A percentile compares a stretch with the other conserved stretches of the same genome.
Evolutionary conservation across 768 basidiomycete genomes (phyloP).

Genomic region (Pisolithus sp.): DNA sequence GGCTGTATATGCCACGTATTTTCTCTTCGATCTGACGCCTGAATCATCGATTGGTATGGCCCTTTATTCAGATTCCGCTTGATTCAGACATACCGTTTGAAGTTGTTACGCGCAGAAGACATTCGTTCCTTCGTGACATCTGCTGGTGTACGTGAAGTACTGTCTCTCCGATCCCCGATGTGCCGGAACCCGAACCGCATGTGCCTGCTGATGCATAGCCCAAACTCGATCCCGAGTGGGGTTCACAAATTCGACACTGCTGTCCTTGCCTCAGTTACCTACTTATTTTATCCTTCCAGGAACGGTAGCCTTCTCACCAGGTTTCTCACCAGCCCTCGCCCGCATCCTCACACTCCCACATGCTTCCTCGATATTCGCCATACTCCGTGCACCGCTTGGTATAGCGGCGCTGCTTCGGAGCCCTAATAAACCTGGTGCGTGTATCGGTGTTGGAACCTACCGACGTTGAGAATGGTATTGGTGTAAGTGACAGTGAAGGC

Average conservation of each 20-base stretch:
- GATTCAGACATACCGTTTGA: conserved; percentile 15
- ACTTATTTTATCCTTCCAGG: not conserved
- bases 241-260: no score
- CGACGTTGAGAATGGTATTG: conserved; percentile 18
- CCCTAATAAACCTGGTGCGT: conserved; percentile 34
- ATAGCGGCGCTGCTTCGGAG: conserved; percentile 36
- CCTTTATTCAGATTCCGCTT: not conserved
- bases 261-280: no score
- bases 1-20: no score
- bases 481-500: conserved; percentile 8
- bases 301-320: not conserved
- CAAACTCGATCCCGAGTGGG: no score
- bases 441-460: conserved; percentile 19
- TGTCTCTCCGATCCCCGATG: not conserved
- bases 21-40: no score
- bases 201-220: no score
- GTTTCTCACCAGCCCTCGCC: conserved; percentile 4
- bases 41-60: not conserved
- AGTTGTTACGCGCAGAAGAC: conserved; percentile 36
- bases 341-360: conserved; percentile 12
- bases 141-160: conserved; percentile 1
- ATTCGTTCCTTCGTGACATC: conserved; percentile 29
- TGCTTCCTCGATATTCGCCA: conserved; percentile 1
- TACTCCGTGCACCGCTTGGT: conserved; percentile 26
- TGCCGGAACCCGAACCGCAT: not conserved